phyloP scores from a whole-genome alignment of 1,284 basidiomycete genomes.

The Ustilago loliicola region DNA sequence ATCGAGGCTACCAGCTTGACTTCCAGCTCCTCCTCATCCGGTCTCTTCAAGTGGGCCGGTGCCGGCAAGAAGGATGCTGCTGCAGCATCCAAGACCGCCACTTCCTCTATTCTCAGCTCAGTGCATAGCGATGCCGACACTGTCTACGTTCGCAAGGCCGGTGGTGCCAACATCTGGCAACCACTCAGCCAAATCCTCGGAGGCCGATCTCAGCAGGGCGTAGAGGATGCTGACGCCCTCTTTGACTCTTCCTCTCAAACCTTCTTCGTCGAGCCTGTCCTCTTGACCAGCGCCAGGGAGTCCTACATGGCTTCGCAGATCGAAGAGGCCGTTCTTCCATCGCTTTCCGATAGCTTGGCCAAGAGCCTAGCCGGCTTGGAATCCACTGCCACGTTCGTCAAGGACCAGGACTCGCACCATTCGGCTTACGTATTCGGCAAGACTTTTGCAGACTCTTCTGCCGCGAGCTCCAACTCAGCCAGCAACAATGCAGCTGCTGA shows the following conservation, averaged over 20 bases:
- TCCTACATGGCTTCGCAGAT: conserved; percentile 31
- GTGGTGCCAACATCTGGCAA: conserved; percentile 40
- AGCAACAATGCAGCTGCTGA: conserved; percentile 12
- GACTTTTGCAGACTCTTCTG: conserved; percentile 24
- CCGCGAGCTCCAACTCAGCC: conserved; percentile 8
- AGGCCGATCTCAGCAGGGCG: conserved; percentile 5
- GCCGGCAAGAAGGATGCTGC: conserved; percentile 15
- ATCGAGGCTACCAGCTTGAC: conserved; percentile 54
- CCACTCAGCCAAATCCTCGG: conserved; percentile 34
- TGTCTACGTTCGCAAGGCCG: conserved; percentile 49
- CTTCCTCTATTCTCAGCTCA: conserved; percentile 4
- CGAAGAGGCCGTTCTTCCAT: conserved; percentile 32
- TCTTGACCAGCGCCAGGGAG: conserved; percentile 53
- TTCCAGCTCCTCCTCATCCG: conserved; percentile 49
- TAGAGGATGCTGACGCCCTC: conserved; percentile 26
- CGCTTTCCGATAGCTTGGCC: conserved; percentile 35
- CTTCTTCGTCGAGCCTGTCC: conserved; percentile 57
- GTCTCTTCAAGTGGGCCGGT: conserved; percentile 50
- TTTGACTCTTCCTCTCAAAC: conserved; percentile 24
- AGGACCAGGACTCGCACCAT: conserved; percentile 35
- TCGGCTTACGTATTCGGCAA: conserved; percentile 50
- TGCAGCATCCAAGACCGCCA: neutral
- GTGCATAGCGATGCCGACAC: conserved; percentile 29
- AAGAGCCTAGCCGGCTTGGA: conserved; percentile 19
- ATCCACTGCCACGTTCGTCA: conserved; percentile 14